These are phyloP conservation scores for Schwanniomyces occidentalis DNA, from an alignment of 805 yeast species.

Conservation along the genomic window DNA sequence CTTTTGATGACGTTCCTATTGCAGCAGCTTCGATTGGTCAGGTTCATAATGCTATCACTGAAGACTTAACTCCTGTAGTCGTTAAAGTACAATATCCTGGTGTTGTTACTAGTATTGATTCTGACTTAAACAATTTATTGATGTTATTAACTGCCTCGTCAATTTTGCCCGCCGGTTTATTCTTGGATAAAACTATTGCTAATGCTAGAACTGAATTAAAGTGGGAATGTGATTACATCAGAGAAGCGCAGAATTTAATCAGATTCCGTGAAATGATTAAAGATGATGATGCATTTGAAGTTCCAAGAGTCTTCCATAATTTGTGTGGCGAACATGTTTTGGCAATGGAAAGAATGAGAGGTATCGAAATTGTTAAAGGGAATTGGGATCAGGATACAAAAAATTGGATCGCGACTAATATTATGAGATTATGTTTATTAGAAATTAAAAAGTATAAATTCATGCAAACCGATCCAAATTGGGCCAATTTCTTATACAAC, in stretches of 20 bases:
- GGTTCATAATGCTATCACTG: conserved; percentile 81
- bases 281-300: conserved; percentile 65
- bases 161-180: conserved; percentile 86
- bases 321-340: conserved; percentile 79
- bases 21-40: conserved; percentile 98
- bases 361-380: conserved; percentile 78
- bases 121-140: conserved; percentile 84
- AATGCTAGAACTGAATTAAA: conserved; percentile 91
- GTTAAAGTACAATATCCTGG: conserved; percentile 98
- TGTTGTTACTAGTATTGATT: conserved; percentile 88
- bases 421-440: conserved; percentile 81
- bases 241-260: conserved; percentile 80
- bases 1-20: conserved; percentile 84
- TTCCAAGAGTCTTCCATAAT: conserved; percentile 78
- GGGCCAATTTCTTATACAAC: conserved; percentile 96
- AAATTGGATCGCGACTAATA: conserved; percentile 79
- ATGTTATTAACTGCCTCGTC: conserved; percentile 84
- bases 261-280: conserved; percentile 59
- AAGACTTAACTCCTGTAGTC: conserved; percentile 72
- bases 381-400: conserved; percentile 70
- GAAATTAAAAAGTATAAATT: conserved; percentile 84
- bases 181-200: conserved; percentile 86
- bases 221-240: conserved; percentile 95
- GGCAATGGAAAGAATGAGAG: conserved; percentile 88
- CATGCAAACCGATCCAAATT: conserved; percentile 99